phyloP scores from a whole-genome alignment of 345 rosid species.

The Psidium friedrichsthalianum region DNA sequence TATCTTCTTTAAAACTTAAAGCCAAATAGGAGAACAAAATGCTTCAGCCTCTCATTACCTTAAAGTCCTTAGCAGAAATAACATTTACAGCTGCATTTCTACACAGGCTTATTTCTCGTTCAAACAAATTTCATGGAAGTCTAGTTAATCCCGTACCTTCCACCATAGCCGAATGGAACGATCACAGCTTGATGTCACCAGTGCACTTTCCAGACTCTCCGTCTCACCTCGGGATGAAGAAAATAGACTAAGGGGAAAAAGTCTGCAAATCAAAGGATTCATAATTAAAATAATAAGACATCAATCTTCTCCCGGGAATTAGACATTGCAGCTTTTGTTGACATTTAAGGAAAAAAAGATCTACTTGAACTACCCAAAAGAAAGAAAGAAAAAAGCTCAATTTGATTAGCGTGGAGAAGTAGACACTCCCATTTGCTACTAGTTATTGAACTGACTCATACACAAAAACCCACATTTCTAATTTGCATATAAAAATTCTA shows the following conservation, averaged over 20 bases:
- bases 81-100: background rate
- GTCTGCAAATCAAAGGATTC: conserved; percentile 20
- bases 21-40: background rate
- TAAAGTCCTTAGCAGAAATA: background rate
- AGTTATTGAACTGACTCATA: background rate
- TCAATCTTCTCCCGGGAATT: background rate
- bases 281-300: background rate
- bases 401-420: background rate
- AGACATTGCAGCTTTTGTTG: background rate
- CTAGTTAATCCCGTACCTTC: conserved; percentile 37
- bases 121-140: background rate
- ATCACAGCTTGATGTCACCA: conserved; percentile 52
- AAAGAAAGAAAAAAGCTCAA: background rate
- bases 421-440: background rate
- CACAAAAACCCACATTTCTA: background rate
- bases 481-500: background rate
- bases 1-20: background rate
- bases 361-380: background rate
- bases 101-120: background rate
- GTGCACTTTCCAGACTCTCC: conserved; percentile 29
- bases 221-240: conserved; percentile 24
- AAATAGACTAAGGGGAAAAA: conserved; percentile 32
- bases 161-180: conserved; percentile 60
- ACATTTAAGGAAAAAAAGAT: background rate
- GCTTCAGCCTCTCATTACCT: background rate